Evolutionary conservation across 371 early-diverging fungal species (phyloP), one percentile per base, ranked within the genome.

Genomic region (Rhizomucor miehei): DNA sequence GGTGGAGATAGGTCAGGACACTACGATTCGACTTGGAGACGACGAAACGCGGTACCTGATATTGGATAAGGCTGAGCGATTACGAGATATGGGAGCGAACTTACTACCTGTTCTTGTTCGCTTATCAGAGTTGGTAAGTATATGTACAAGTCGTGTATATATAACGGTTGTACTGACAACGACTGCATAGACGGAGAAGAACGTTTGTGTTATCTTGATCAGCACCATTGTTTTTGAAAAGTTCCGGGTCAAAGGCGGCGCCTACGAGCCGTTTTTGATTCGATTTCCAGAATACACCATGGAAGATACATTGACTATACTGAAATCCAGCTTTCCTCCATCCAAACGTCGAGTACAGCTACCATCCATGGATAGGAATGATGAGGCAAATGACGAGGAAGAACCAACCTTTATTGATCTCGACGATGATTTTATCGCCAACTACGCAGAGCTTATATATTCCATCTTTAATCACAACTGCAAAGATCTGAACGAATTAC

Each of bases 401-500:
- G 56, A 59, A 3, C 56, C 48, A 0, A 45, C 60, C 6, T 20
- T 16, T 6, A 56, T 67, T 1, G 64, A 61, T 11, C 48, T 64
- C 0, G 85, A 75, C 13, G 84, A 86, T 46, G 85, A 82, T 0
- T 86, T 92, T 48, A 90, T 82, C 51, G 48, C 62, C 41, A 67
- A 71, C 0, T 94, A 93, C 70, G 72, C 82, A 14, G 85, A 88
- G 21, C 64, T 89, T 6, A 73, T 91, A 11, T 90, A 90, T 57
- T 82, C 84, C 37, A 85, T 89, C 35, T 90, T 93, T 57, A 78
- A 79, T 40, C 75, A 80, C 40, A 86, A 90, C 44, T 91, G 92
- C 66, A 83, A 85, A 49, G 91, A 94, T 54, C 56, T 95, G 43
- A 88, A 86, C 44, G 94, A 95, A 65, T 73, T 95, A n/a, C 77